Evolutionary conservation across 2,329 filamentous ascomycete genomes (phyloP).

Genomic region (Fusarium torulosum): DNA sequence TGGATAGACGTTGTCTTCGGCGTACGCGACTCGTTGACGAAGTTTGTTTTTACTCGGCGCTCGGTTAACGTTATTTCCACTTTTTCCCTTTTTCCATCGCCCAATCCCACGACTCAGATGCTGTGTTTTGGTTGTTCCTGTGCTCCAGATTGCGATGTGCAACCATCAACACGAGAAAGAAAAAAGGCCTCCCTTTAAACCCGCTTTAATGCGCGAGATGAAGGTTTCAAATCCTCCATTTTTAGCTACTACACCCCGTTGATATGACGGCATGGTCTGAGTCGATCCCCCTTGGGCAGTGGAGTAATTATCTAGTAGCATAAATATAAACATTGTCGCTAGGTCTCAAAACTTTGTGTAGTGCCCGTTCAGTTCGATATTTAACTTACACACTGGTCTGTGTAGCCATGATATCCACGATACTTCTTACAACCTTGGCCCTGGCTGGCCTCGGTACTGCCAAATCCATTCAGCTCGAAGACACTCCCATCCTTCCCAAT

Average conservation of each 20-base stretch:
- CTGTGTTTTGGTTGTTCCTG: slow-evolving; percentile 1
- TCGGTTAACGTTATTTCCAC: slow-evolving; percentile 11
- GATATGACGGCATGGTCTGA: slow-evolving; percentile 37
- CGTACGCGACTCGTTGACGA: slow-evolving; percentile 22
- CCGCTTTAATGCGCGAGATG: slow-evolving; percentile 29
- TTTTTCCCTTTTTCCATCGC: slow-evolving; percentile 3
- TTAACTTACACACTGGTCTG: slow-evolving; percentile 2
- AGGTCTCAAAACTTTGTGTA: neutral
- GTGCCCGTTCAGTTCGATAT: slow-evolving; percentile 2
- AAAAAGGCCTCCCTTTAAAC: slow-evolving; percentile 23
- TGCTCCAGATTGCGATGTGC: slow-evolving; percentile 37
- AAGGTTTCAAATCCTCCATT: slow-evolving; percentile 39
- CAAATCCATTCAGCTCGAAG: slow-evolving; percentile 46
- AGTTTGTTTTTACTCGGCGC: slow-evolving; percentile 8
- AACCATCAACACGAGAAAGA: slow-evolving; percentile 30
- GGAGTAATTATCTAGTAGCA: slow-evolving; percentile 25
- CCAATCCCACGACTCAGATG: neutral
- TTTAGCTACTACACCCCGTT: slow-evolving; percentile 23
- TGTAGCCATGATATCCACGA: slow-evolving; percentile 34
- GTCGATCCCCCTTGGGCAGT: slow-evolving; percentile 40
- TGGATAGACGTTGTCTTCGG: slow-evolving; percentile 5
- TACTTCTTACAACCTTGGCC: slow-evolving; percentile 33
- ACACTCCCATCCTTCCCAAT: slow-evolving; percentile 45
- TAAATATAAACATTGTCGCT: slow-evolving; percentile 18
- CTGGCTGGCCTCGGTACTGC: slow-evolving; percentile 45